These are phyloP conservation scores for Schwanniomyces pseudopolymorphus DNA, from an alignment of 805 yeast species.

Conservation along the genomic window DNA sequence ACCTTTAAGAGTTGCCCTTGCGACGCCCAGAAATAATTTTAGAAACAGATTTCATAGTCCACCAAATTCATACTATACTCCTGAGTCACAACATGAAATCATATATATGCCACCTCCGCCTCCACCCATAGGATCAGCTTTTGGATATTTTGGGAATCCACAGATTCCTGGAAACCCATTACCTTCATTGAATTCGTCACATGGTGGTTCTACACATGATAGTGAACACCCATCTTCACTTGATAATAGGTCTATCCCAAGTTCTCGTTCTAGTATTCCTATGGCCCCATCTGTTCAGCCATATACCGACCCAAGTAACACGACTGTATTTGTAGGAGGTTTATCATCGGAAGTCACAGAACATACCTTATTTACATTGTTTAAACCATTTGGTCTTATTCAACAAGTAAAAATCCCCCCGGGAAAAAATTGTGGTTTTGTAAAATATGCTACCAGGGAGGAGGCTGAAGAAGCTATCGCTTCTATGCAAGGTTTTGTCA, in stretches of 20 bases:
- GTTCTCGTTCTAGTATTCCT: conserved; percentile 2
- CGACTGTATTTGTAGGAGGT: conserved; percentile 80
- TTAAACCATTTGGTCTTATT: conserved; percentile 73
- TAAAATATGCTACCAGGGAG: conserved; percentile 72
- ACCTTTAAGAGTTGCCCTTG: conserved; percentile 72
- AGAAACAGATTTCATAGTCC: conserved; percentile 5
- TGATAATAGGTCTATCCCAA: conserved; percentile 7
- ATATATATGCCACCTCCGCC: conserved; percentile 15
- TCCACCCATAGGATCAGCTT: conserved; percentile 9
- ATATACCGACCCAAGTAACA: conserved; percentile 57
- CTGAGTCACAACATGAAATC: conserved; percentile 13
- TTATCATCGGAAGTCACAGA: conserved; percentile 64
- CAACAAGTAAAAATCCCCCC: conserved; percentile 72
- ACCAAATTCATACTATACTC: conserved; percentile 4
- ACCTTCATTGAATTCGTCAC: conserved; percentile 5
- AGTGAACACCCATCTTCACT: background rate
- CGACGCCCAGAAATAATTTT: conserved; percentile 61
- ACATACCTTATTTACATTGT: conserved; percentile 56
- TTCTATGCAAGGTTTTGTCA: conserved; percentile 87
- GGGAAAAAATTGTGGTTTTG: conserved; percentile 86
- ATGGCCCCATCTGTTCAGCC: conserved; percentile 18
- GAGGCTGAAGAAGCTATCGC: conserved; percentile 85
- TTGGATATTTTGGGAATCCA: conserved; percentile 14
- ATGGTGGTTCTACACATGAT: background rate
- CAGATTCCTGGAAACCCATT: conserved; percentile 11